Base-by-base conservation (phyloP, 148 eudicot species). In the Euryodendron excelsum region DNA sequence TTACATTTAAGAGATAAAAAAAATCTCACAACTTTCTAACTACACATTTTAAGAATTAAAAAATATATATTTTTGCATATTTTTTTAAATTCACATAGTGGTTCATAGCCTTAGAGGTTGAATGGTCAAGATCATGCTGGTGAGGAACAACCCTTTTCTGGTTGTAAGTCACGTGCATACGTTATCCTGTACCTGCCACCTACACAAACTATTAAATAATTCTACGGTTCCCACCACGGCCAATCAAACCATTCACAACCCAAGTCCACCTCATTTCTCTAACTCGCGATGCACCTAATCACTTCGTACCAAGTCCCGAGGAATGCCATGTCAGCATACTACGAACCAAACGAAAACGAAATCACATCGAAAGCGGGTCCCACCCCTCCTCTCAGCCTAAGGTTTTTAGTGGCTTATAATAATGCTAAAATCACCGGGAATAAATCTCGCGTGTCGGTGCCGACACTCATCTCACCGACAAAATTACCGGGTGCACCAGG, bases 361-460 rank as follows among this genome's bases (percentile, higher is more conserved):
- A 55, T 50, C 17, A 12, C 14, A n/a, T 2, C 3, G 25, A 55
- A 55, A 55, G 25, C 20, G 60, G 60, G 60, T 3, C 60, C 60
- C 52, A 9, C 25, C 25, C 25, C n/a, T 9, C 23, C 2, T 55
- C 25, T 21, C 23, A 18, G 25, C 60, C 60, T 21, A 2, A 0
- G 20, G 0, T 28, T 62, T 62, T 45, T 3, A 25, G 15, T 41
- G 14, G 28, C 50, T 37, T 2, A 39, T 41, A 44, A 23, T 69
- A 41, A 25, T 44, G 7, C 0, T 23, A 10, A 44, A 6, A 37
- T 67, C 0, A 69, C 78, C 77, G 84, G 80, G 14, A 60, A 72
- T 27, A 67, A 31, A 48, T 69, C 70, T 75, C 23, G 71, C 82
- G 80, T 70, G 85, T 83, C 85, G 82, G 82, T 83, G 82, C 85